Base-by-base conservation (phyloP, 1,284 basidiomycete genomes). In the Vanrija sp. region DNA sequence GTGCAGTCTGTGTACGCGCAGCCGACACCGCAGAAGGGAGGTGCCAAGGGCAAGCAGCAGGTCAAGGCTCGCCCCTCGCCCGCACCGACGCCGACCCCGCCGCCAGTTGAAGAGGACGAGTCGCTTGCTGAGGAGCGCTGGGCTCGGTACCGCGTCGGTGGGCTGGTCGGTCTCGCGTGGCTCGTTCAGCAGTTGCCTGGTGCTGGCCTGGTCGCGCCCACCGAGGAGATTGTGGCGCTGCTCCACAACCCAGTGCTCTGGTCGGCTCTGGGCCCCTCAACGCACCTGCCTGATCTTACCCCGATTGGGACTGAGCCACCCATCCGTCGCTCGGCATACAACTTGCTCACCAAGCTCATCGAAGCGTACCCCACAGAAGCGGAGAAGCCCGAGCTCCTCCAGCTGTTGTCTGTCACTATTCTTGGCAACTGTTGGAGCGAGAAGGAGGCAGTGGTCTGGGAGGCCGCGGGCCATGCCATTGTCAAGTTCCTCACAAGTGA, bases 371-470 rank as follows among this genome's bases (percentile, higher is more conserved):
- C 66, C 6, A 57, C 60, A 3, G 58, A 63, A 14, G 52, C 72
- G 12, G 57, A 47, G 10, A 55, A 65, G 42, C 37, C 53, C 7
- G 65, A 68, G 18, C 55, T 69, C 16, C 43, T 74, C 8, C 38
- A 61, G 0, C 68, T 82, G 2, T 72, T 90, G 15, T 82, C 85
- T 39, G 63, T 74, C 2, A 84, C 82, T 0, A 77, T 87, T 6
- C 75, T 93, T 35, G 82, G 84, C 15, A 85, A 84, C 20, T 86
- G 86, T 6, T 93, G 88, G 86, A 75, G 82, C 0, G 90, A 94
- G 66, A 78, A 80, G 4, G 88, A 93, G 64, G 60, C 76, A 0
- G 78, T 77, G 2, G 89, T 92, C 0, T 84, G 86, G 65, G 71
- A 77, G 8, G 73, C 75, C 1, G 85, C 92, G 79, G 86, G 85